A percentile compares a stretch with the other conserved stretches of the same genome.
Evolutionary conservation across 805 yeast genomes (phyloP).

Genomic region (Yamadazyma phyllophila): DNA sequence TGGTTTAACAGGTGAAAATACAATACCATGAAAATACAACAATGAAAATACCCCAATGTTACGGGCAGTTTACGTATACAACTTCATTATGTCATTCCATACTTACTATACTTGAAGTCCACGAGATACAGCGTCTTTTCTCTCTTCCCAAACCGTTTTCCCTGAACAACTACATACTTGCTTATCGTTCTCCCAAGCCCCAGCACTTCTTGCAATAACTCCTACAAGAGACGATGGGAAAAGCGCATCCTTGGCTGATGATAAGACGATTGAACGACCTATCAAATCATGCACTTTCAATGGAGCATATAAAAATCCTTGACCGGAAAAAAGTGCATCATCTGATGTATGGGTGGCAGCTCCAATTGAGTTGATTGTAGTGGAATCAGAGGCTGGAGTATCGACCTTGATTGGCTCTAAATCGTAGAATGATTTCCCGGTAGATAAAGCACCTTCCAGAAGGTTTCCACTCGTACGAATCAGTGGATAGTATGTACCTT

Average conservation of each 20-base stretch:
- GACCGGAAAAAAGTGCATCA: constrained; percentile 29
- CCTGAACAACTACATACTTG: constrained; percentile 94
- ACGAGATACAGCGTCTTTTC: constrained; percentile 65
- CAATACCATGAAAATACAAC: too few species aligned
- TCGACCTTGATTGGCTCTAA: constrained; percentile 41
- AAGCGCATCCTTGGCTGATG: constrained; percentile 37
- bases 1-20: too few species aligned
- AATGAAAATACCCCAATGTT: too few species aligned
- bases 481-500: constrained; percentile 67
- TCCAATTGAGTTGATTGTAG: constrained; percentile 35
- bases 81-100: too few species aligned
- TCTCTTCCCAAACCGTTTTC: constrained; percentile 93
- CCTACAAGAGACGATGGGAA: constrained; percentile 60
- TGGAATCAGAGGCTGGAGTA: constrained; percentile 21
- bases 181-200: constrained; percentile 94
- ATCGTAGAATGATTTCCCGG: constrained; percentile 52
- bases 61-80: too few species aligned
- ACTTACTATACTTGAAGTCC: constrained; percentile 34
- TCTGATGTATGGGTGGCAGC: constrained; percentile 21
- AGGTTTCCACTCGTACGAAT: constrained; percentile 74
- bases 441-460: constrained; percentile 64
- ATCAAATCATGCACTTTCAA: constrained; percentile 58
- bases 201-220: constrained; percentile 94
- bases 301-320: constrained; percentile 39
- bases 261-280: constrained; percentile 64